Conservation (phyloP, 2,329 filamentous ascomycete species). For the Myriosclerotinia duriaeana region DNA sequence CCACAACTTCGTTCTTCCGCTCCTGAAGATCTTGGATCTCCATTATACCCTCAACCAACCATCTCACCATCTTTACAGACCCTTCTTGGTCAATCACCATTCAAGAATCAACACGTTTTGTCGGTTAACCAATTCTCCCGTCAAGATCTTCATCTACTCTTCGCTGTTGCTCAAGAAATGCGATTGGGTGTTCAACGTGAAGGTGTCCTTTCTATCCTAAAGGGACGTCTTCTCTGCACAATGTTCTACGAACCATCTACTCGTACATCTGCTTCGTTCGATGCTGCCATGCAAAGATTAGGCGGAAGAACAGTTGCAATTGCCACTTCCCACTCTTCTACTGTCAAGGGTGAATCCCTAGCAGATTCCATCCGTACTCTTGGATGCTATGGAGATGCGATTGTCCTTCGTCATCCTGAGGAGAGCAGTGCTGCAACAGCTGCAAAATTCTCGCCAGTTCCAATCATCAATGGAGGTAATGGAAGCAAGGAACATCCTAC, state of each 20-base stretch:
- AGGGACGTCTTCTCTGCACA: slow-evolving; percentile 81
- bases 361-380: slow-evolving; percentile 93
- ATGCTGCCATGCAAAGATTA: slow-evolving; percentile 96
- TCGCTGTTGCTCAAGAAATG: slow-evolving; percentile 98
- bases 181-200: slow-evolving; percentile 89
- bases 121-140: slow-evolving; percentile 90
- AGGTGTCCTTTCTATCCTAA: slow-evolving; percentile 82
- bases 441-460: slow-evolving; percentile 82
- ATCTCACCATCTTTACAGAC: slow-evolving; percentile 64
- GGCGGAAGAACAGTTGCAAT: slow-evolving; percentile 84
- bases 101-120: slow-evolving; percentile 86
- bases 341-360: slow-evolving; percentile 89
- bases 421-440: slow-evolving; percentile 78
- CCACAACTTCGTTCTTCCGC: slow-evolving; percentile 40
- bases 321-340: slow-evolving; percentile 80
- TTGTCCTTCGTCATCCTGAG: slow-evolving; percentile 92
- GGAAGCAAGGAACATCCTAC: slow-evolving; percentile 95
- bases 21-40: slow-evolving; percentile 49
- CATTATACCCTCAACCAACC: slow-evolving; percentile 51
- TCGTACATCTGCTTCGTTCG: slow-evolving; percentile 91
- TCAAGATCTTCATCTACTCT: slow-evolving; percentile 85
- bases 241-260: slow-evolving; percentile 99
- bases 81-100: slow-evolving; percentile 75
- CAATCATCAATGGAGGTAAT: slow-evolving; percentile 96
- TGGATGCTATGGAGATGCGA: slow-evolving; percentile 89